phyloP scores from a whole-genome alignment of 129 eudicot species.

The Flaveria ramosissima region DNA sequence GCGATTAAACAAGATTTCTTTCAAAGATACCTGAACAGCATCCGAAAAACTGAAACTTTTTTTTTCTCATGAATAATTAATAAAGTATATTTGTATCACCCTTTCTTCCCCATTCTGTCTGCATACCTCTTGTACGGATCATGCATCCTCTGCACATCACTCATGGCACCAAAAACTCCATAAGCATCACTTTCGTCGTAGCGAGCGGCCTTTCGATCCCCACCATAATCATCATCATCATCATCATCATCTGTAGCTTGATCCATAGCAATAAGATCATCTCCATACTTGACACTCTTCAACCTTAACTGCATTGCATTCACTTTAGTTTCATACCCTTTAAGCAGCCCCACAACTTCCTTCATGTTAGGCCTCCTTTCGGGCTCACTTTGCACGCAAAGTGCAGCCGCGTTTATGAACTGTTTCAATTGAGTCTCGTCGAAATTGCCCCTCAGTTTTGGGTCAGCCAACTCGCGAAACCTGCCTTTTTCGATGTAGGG shows the following conservation, averaged over 20 bases:
- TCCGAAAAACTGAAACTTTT: background rate
- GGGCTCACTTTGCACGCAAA: slow-evolving; percentile 74
- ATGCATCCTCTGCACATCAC: slow-evolving; percentile 52
- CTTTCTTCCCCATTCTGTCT: slow-evolving; percentile 45
- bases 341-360: slow-evolving; percentile 67
- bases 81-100: slow-evolving; percentile 26
- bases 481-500: slow-evolving; percentile 54
- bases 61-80: background rate
- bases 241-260: slow-evolving; percentile 56
- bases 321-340: slow-evolving; percentile 54
- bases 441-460: slow-evolving; percentile 65
- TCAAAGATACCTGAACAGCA: background rate
- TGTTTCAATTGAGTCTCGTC: slow-evolving; percentile 57
- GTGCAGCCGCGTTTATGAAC: slow-evolving; percentile 55
- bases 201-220: slow-evolving; percentile 27
- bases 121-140: slow-evolving; percentile 58
- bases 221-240: slow-evolving; percentile 11
- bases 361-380: slow-evolving; percentile 82
- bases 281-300: slow-evolving; percentile 66
- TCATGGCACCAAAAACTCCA: slow-evolving; percentile 73
- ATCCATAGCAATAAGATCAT: slow-evolving; percentile 72
- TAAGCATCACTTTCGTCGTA: slow-evolving; percentile 69
- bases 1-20: slow-evolving; percentile 14
- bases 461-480: slow-evolving; percentile 68
- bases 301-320: slow-evolving; percentile 43